Percentiles rank a stretch among this genome's conserved stretches.
These are phyloP conservation scores for Fraxinus angustifolia DNA, from an alignment of 305 asterid genomes.

Conservation along the genomic window DNA sequence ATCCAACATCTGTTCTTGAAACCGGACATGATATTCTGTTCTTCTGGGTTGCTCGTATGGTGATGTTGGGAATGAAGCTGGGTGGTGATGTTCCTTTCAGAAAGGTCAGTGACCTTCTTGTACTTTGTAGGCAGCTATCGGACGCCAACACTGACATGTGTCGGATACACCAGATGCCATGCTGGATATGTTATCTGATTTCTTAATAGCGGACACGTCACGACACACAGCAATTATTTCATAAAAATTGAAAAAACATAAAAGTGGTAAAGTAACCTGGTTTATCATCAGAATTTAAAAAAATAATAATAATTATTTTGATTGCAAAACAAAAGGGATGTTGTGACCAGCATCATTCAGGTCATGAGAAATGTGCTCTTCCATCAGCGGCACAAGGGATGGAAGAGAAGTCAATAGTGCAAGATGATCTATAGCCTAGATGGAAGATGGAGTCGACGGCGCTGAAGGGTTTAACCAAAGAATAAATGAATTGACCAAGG, in stretches of 20 bases:
- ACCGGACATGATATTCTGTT: constrained; percentile 97
- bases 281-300: background rate
- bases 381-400: background rate
- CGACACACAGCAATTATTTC: background rate
- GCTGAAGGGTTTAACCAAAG: background rate
- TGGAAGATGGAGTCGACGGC: background rate
- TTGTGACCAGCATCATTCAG: background rate
- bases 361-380: background rate
- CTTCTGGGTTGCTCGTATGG: constrained; percentile 99
- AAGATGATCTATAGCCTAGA: background rate
- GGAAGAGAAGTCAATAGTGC: background rate
- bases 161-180: background rate
- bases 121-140: background rate
- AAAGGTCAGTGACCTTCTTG: constrained; percentile 47
- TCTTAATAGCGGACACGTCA: background rate
- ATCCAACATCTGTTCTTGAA: constrained; percentile 90
- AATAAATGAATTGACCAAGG: background rate
- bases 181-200: background rate
- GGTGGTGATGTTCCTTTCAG: constrained; percentile 89
- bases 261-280: background rate
- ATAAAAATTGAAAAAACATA: background rate
- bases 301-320: too few relatives aligned
- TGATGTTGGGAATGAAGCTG: constrained; percentile 89
- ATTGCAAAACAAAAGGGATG: background rate
- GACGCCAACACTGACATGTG: background rate